Evolutionary conservation across 2,329 filamentous ascomycete genomes (phyloP).

Genomic region (Penicillium sp.): DNA sequence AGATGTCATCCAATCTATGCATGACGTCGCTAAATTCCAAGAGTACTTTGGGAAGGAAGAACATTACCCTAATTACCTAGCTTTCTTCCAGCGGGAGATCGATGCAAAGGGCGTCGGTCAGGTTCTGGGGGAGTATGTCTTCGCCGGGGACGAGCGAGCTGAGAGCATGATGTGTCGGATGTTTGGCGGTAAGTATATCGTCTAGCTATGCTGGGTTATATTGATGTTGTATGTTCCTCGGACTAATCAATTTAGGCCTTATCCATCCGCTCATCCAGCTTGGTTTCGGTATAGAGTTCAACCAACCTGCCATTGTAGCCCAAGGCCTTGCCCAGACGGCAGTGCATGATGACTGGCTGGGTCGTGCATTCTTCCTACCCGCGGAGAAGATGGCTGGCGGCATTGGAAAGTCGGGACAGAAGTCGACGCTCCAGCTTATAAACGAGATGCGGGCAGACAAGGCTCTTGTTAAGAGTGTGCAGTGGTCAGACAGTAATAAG

Average conservation of each 20-base stretch:
- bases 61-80: conserved; percentile 71
- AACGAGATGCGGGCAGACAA: conserved; percentile 57
- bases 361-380: conserved; percentile 49
- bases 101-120: conserved; percentile 60
- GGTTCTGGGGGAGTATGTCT: conserved; percentile 65
- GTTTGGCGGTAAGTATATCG: conserved; percentile 55
- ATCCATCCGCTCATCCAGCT: conserved; percentile 81
- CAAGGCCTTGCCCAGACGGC: conserved; percentile 75
- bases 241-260: conserved; percentile 50
- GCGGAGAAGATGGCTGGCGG: conserved; percentile 37
- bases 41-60: conserved; percentile 61
- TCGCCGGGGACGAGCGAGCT: conserved; percentile 62
- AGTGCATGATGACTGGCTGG: conserved; percentile 62
- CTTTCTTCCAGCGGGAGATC: conserved; percentile 74
- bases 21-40: conserved; percentile 56
- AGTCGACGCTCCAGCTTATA: conserved; percentile 58
- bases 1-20: conserved; percentile 55
- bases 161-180: conserved; percentile 68
- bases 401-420: conserved; percentile 30
- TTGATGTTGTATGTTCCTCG: background rate
- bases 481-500: conserved; percentile 59
- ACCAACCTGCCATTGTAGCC: conserved; percentile 76
- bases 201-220: conserved; percentile 1
- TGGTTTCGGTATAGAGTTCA: conserved; percentile 79
- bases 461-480: conserved; percentile 55